Evolutionary conservation across 2,329 filamentous ascomycete species (phyloP).

Genomic region (Diplodia corticola): DNA sequence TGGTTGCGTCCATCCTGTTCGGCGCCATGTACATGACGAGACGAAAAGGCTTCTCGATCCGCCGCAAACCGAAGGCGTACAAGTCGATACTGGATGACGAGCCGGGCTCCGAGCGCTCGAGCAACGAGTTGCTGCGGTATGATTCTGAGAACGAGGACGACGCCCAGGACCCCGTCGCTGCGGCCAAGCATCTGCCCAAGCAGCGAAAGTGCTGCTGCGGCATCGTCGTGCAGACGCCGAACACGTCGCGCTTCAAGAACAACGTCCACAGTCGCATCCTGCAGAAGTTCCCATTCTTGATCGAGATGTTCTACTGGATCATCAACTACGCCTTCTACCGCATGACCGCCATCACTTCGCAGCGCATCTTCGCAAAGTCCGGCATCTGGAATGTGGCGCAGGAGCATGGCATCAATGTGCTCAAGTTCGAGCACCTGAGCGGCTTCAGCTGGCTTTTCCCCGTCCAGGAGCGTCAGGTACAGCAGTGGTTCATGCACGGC

Average conservation of each 20-base stretch:
- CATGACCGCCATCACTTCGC: slow-evolving; percentile 56
- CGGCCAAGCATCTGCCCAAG: slow-evolving; percentile 49
- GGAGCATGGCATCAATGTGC: slow-evolving; percentile 56
- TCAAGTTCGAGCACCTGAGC: slow-evolving; percentile 56
- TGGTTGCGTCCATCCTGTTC: slow-evolving; percentile 53
- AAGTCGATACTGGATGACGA: slow-evolving; percentile 38
- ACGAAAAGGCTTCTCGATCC: slow-evolving; percentile 47
- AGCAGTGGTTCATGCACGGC: slow-evolving; percentile 58
- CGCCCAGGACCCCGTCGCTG: slow-evolving; percentile 35
- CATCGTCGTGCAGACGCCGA: slow-evolving; percentile 55
- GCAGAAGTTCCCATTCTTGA: slow-evolving; percentile 67
- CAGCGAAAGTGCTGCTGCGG: slow-evolving; percentile 55
- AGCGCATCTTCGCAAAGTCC: slow-evolving; percentile 53
- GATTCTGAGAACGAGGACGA: slow-evolving; percentile 41
- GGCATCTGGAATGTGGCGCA: slow-evolving; percentile 59
- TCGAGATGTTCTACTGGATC: slow-evolving; percentile 75
- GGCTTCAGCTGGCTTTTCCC: slow-evolving; percentile 55
- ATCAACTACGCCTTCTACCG: slow-evolving; percentile 66
- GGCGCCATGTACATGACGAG: slow-evolving; percentile 52
- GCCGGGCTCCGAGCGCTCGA: slow-evolving; percentile 38
- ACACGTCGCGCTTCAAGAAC: slow-evolving; percentile 61
- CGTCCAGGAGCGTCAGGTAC: slow-evolving; percentile 53
- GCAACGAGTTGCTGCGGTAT: slow-evolving; percentile 43
- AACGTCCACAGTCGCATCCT: slow-evolving; percentile 63
- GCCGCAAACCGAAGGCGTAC: slow-evolving; percentile 31